Percentiles rank a stretch among this genome's conserved stretches.
These are phyloP conservation scores for Prunus davidiana DNA, from an alignment of 306 rosid species.

Conservation along the genomic window DNA sequence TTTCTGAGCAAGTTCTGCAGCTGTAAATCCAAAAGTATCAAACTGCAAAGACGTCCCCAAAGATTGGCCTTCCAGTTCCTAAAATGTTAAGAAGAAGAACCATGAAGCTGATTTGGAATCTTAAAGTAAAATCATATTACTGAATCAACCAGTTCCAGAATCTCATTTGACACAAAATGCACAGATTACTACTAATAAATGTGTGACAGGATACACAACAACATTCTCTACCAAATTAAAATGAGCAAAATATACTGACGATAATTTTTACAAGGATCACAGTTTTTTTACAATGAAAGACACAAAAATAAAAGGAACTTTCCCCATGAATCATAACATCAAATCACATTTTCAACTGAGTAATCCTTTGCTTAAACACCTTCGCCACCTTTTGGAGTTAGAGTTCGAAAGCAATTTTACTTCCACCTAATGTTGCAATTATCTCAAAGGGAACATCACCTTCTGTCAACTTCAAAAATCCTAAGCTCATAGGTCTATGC, in stretches of 20 bases:
- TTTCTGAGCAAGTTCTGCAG: conserved; percentile 79
- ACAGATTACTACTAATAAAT: neutral
- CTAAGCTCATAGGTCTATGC: neutral
- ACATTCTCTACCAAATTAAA: neutral
- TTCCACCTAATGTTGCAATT: neutral
- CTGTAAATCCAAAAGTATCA: conserved; percentile 90
- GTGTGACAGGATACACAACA: neutral
- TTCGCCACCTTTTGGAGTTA: neutral
- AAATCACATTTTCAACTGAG: neutral
- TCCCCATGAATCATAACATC: neutral
- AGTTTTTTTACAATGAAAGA: neutral
- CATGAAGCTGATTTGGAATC: conserved; percentile 10
- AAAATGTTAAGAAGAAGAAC: conserved; percentile 16
- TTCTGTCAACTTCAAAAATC: neutral
- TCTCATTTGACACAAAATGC: neutral
- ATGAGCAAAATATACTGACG: neutral
- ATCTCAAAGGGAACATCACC: neutral
- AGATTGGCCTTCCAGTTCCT: conserved; percentile 84
- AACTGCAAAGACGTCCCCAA: conserved; percentile 83
- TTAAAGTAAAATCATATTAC: neutral
- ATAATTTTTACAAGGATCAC: neutral
- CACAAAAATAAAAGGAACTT: neutral
- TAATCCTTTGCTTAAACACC: neutral
- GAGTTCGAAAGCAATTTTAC: neutral
- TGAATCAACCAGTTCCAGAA: neutral